Conservation (phyloP, 148 eudicot genomes). For the Vaccinium vitisidaea region DNA sequence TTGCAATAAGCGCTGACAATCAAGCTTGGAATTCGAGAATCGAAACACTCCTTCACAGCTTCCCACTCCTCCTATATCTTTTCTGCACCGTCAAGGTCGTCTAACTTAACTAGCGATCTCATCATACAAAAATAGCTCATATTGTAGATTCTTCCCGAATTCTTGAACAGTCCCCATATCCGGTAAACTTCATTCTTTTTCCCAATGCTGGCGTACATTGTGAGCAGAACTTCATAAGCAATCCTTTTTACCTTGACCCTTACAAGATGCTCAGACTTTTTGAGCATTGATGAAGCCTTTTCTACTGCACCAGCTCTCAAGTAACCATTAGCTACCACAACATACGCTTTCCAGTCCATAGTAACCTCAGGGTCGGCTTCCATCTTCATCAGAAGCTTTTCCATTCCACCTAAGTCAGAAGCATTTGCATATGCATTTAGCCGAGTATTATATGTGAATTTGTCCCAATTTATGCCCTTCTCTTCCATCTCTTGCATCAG, state of each 20-base stretch:
- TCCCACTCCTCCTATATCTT: constrained; percentile 34
- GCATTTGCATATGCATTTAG: constrained; percentile 24
- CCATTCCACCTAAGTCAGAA: constrained; percentile 32
- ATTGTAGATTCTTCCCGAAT: constrained; percentile 18
- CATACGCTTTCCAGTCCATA: constrained; percentile 21
- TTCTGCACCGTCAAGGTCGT: constrained; percentile 37
- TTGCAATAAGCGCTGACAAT: constrained; percentile 35
- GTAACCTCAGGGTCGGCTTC: constrained; percentile 23
- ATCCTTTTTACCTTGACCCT: neutral
- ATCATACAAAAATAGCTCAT: constrained; percentile 28
- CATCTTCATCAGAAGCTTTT: constrained; percentile 32
- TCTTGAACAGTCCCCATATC: constrained; percentile 28
- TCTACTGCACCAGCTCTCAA: too few species aligned
- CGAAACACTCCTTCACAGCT: constrained; percentile 3
- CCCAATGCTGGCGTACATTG: too few species aligned
- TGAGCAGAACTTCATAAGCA: constrained; percentile 20
- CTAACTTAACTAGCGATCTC: constrained; percentile 30
- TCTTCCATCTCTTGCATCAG: neutral
- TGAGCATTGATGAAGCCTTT: constrained; percentile 23
- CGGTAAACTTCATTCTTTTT: constrained; percentile 25
- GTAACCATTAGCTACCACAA: too few species aligned
- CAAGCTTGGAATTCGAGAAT: constrained; percentile 33
- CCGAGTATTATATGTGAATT: constrained; percentile 18
- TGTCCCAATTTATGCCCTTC: constrained; percentile 26
- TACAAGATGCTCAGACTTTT: constrained; percentile 28